These are phyloP conservation scores for Cephalotrichum gorgonifer DNA, from an alignment of 2,329 filamentous ascomycete species.

Conservation along the genomic window DNA sequence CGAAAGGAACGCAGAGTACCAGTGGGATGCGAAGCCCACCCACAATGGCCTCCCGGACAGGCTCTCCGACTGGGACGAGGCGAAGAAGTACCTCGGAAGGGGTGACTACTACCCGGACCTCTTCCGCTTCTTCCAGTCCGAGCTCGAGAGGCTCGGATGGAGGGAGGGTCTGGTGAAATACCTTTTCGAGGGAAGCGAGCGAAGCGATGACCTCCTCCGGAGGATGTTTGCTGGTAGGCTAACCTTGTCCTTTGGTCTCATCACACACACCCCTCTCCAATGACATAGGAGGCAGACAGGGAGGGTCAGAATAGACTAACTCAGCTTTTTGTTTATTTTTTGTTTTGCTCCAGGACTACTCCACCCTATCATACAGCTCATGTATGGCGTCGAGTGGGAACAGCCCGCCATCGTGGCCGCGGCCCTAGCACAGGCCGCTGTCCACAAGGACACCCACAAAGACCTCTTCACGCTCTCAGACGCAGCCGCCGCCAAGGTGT, in stretches of 20 bases:
- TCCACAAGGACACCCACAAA: slow-evolving; percentile 51
- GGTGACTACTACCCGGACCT: slow-evolving; percentile 59
- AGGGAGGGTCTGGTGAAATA: slow-evolving; percentile 53
- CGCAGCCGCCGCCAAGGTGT: slow-evolving; percentile 19
- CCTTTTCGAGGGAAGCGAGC: slow-evolving; percentile 55
- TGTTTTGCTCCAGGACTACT: slow-evolving; percentile 60
- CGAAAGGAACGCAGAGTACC: slow-evolving; percentile 54
- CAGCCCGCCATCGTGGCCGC: slow-evolving; percentile 76
- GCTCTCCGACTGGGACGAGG: slow-evolving; percentile 43
- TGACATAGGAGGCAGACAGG: background rate
- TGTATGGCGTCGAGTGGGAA: slow-evolving; percentile 73
- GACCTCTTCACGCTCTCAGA: slow-evolving; percentile 45
- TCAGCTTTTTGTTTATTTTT: too few species aligned
- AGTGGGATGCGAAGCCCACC: slow-evolving; percentile 39
- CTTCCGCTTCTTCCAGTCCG: slow-evolving; percentile 62
- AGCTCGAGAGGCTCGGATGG: slow-evolving; percentile 56
- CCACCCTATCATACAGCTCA: slow-evolving; percentile 76
- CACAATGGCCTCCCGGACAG: slow-evolving; percentile 41
- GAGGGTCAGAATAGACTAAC: background rate
- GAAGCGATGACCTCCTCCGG: slow-evolving; percentile 57
- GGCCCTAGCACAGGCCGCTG: slow-evolving; percentile 64
- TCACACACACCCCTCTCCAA: background rate
- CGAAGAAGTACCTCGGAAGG: slow-evolving; percentile 51
- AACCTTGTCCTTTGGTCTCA: too few species aligned
- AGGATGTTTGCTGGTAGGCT: slow-evolving; percentile 56